Evolutionary conservation across 495 filamentous ascomycete species (phyloP).

Genomic region (Penicillium paxilli): DNA sequence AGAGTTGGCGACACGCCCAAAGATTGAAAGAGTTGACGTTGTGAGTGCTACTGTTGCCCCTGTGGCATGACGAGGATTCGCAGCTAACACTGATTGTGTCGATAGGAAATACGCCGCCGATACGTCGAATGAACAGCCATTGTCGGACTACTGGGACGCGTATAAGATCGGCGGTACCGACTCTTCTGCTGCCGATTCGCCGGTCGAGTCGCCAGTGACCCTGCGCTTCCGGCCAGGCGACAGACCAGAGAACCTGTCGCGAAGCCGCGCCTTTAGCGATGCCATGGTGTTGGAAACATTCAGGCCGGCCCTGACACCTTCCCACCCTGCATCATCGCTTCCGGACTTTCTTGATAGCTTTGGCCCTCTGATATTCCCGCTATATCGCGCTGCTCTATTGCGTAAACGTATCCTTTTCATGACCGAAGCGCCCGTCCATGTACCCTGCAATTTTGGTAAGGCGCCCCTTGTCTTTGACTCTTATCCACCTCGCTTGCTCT

Average conservation of each 20-base stretch:
- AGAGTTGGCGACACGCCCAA: constrained; percentile 85
- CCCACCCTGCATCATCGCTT: constrained; percentile 85
- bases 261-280: constrained; percentile 44
- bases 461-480: neutral
- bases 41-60: constrained; percentile 39
- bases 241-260: constrained; percentile 23
- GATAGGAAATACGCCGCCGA: constrained; percentile 35
- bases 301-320: constrained; percentile 70
- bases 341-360: constrained; percentile 74
- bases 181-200: constrained; percentile 36
- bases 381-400: constrained; percentile 84
- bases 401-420: constrained; percentile 87
- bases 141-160: constrained; percentile 80
- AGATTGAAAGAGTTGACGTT: constrained; percentile 71
- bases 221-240: constrained; percentile 46
- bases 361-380: constrained; percentile 86
- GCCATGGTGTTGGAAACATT: constrained; percentile 58
- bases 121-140: constrained; percentile 50
- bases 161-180: constrained; percentile 56
- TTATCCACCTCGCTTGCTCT: neutral
- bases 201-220: constrained; percentile 57
- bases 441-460: constrained; percentile 84
- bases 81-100: neutral
- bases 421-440: constrained; percentile 78
- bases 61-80: neutral